phyloP scores from a whole-genome alignment of 176 grass and related monocot genomes.

The Zizania latifolia region DNA sequence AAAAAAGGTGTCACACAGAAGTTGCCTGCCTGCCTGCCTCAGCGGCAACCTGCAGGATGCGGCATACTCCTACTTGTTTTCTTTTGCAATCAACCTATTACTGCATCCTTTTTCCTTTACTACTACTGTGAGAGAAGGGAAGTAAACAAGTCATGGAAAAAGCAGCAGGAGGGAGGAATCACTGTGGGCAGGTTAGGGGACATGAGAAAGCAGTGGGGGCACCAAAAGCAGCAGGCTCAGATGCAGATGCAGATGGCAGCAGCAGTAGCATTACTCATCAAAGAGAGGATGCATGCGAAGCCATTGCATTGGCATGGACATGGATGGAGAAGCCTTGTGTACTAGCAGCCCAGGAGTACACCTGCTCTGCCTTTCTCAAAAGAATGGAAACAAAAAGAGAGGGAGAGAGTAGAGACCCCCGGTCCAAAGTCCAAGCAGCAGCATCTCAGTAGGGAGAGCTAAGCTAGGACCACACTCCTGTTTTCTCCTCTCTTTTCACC shows the following conservation, averaged over 20 bases:
- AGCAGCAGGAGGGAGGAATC: not conserved
- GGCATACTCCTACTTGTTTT: not conserved
- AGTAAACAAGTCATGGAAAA: conserved; percentile 18
- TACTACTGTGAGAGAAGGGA: not conserved
- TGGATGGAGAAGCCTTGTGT: conserved; percentile 1
- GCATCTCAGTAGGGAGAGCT: not conserved
- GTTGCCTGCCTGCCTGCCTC: not conserved
- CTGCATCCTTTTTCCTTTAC: not conserved
- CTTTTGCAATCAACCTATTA: not conserved
- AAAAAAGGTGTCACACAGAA: not conserved
- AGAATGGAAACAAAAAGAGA: conserved; percentile 33
- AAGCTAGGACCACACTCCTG: conserved; percentile 16
- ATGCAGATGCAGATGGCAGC: not conserved
- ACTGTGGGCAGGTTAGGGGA: conserved; percentile 27
- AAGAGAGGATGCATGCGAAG: conserved; percentile 18
- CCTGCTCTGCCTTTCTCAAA: conserved; percentile 34
- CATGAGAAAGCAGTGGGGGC: conserved; percentile 35
- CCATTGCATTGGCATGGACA: not conserved
- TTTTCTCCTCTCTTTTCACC: not conserved
- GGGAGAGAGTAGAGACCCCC: not conserved
- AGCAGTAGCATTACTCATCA: not conserved
- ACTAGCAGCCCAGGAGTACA: not conserved
- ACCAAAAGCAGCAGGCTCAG: not conserved
- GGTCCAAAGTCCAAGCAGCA: conserved; percentile 10
- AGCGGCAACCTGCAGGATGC: not conserved